A percentile compares a stretch with the other conserved stretches of the same genome.
Conservation (phyloP, 2,329 filamentous ascomycete genomes). For the Purpureocillium lavendulum region DNA sequence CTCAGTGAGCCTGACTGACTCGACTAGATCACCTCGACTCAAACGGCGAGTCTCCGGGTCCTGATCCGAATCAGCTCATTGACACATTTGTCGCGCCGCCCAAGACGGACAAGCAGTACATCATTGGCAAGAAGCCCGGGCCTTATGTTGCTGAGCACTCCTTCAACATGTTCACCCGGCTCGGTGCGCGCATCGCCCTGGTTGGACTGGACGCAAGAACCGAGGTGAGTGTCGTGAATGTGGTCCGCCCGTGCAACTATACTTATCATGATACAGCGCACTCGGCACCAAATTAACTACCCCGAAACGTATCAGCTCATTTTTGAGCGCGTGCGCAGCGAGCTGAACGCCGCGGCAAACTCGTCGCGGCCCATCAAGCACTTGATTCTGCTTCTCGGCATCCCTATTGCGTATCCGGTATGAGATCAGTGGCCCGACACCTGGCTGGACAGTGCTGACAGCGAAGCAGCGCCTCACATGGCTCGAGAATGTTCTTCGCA, state of each 20-base stretch:
- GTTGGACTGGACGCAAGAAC: conserved; percentile 88
- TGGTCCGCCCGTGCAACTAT: background rate
- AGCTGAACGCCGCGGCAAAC: conserved; percentile 60
- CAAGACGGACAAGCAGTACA: conserved; percentile 62
- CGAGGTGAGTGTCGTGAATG: conserved; percentile 45
- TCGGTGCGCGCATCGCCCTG: conserved; percentile 78
- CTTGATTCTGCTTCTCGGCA: conserved; percentile 76
- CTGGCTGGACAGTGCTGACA: background rate
- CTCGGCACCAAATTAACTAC: conserved; percentile 90
- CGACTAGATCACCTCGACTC: conserved; percentile 11
- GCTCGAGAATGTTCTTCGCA: conserved; percentile 86
- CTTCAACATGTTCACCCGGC: conserved; percentile 74
- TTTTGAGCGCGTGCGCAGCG: conserved; percentile 65
- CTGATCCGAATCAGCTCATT: conserved; percentile 64
- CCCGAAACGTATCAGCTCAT: conserved; percentile 81
- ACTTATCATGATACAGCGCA: conserved; percentile 45
- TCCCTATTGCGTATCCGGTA: conserved; percentile 77
- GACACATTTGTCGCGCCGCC: conserved; percentile 60
- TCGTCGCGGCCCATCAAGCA: conserved; percentile 76
- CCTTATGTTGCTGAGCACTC: conserved; percentile 88
- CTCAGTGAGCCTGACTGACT: background rate
- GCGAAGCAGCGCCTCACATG: conserved; percentile 69
- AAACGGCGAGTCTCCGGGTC: conserved; percentile 32
- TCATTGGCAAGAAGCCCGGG: conserved; percentile 66
- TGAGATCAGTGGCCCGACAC: conserved; percentile 24